Conservation (phyloP, 208 protist species). For the Trypanosoma theileri region DNA sequence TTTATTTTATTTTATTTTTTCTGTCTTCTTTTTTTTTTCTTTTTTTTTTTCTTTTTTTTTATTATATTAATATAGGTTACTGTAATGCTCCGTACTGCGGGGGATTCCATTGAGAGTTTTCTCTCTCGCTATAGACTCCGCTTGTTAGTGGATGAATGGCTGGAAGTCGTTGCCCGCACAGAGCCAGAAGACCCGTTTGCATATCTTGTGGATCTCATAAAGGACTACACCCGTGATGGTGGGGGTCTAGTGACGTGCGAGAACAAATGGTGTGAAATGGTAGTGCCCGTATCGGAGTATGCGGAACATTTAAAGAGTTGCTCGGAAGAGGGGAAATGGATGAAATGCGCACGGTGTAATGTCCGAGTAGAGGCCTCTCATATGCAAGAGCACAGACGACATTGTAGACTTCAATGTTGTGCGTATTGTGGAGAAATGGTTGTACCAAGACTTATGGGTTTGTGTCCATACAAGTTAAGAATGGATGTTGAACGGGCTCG, state of each 20-base stretch:
- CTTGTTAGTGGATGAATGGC: conserved; percentile 67
- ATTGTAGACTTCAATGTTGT: conserved; percentile 64
- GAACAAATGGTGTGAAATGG: conserved; percentile 78
- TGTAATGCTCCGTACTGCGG: conserved; percentile 4
- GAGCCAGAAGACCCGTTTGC: conserved; percentile 63
- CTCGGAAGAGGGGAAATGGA: conserved; percentile 56
- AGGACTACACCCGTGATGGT: conserved; percentile 42
- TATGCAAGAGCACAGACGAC: conserved; percentile 54
- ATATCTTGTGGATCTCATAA: conserved; percentile 58
- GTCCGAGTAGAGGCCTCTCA: conserved; percentile 54
- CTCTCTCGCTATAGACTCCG: conserved; percentile 61
- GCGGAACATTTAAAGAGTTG: conserved; percentile 40
- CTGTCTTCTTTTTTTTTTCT: neutral
- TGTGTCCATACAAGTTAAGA: conserved; percentile 59
- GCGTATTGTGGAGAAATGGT: conserved; percentile 72
- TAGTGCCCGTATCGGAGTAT: conserved; percentile 55
- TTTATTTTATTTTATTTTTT: conserved; percentile 2
- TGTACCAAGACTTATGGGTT: conserved; percentile 60
- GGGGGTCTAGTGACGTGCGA: conserved; percentile 74
- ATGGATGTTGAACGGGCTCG: conserved; percentile 42
- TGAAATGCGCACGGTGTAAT: conserved; percentile 70
- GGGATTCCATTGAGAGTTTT: conserved; percentile 49
- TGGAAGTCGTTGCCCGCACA: conserved; percentile 39
- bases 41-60: conserved; percentile 15
- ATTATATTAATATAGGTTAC: neutral